phyloP scores from a whole-genome alignment of 75 land plant species.

The Selaginella tamariscina region DNA sequence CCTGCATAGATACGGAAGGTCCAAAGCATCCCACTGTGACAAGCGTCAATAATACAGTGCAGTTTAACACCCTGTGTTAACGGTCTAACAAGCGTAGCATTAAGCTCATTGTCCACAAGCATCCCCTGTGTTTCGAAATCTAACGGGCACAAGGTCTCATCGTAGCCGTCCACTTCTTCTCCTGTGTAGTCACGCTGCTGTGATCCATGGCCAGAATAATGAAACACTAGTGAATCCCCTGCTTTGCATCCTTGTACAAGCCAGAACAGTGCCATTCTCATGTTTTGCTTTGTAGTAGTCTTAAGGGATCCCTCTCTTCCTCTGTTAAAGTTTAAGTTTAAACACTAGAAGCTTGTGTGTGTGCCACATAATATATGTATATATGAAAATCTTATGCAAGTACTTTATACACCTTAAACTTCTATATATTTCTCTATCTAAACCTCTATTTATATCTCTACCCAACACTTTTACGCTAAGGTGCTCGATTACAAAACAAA shows the following conservation, averaged over 20 bases:
- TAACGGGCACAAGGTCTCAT: constrained; percentile 71
- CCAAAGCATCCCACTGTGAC: constrained; percentile 83
- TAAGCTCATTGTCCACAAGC: constrained; percentile 82
- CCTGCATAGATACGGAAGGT: constrained; percentile 68
- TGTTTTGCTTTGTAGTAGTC: constrained; percentile 55
- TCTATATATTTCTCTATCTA: too few relatives aligned
- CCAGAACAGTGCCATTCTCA: constrained; percentile 69
- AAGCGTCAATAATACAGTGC: constrained; percentile 81
- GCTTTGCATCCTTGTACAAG: constrained; percentile 69
- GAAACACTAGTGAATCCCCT: constrained; percentile 79
- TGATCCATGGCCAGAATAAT: constrained; percentile 95
- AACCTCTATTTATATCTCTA: too few relatives aligned
- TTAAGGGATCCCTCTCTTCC: constrained; percentile 58
- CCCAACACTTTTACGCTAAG: too few relatives aligned
- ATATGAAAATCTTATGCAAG: too few relatives aligned
- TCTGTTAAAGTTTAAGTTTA: constrained; percentile 42
- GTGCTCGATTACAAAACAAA: too few relatives aligned
- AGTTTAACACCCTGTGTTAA: constrained; percentile 58
- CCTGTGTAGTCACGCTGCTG: constrained; percentile 51
- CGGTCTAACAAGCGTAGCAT: constrained; percentile 72
- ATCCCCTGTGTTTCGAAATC: constrained; percentile 74
- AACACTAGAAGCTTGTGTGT: too few relatives aligned
- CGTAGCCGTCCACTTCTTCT: constrained; percentile 80
- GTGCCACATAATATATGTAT: too few relatives aligned
- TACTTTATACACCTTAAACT: too few relatives aligned